phyloP scores from a whole-genome alignment of 2,329 filamentous ascomycete genomes.

The Didymella segeticola region DNA sequence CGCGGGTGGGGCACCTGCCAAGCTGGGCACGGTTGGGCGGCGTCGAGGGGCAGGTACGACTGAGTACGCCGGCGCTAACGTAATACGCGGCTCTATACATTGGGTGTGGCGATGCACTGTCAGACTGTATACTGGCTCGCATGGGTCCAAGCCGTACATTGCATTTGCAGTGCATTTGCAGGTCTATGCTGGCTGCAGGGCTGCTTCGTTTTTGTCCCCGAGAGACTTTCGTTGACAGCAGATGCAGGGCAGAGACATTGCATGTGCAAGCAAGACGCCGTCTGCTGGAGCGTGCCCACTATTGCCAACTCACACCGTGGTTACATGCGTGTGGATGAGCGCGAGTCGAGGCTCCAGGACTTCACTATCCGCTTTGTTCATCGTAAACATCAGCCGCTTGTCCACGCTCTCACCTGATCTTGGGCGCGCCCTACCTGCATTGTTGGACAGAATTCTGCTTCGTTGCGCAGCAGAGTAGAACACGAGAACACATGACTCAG shows the following conservation, averaged over 20 bases:
- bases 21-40: slow-evolving; percentile 24
- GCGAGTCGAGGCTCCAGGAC: background rate
- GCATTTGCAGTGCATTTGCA: slow-evolving; percentile 11
- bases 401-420: background rate
- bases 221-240: background rate
- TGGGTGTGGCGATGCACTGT: slow-evolving; percentile 3
- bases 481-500: background rate
- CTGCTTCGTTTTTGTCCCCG: background rate
- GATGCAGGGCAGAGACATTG: slow-evolving; percentile 14
- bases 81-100: slow-evolving; percentile 2
- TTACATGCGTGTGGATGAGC: background rate
- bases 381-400: background rate
- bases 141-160: slow-evolving; percentile 5
- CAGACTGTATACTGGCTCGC: background rate
- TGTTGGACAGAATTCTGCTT: background rate
- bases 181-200: background rate
- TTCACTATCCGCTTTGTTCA: background rate
- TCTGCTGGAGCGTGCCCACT: background rate
- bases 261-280: background rate
- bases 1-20: slow-evolving; percentile 42
- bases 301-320: slow-evolving; percentile 9
- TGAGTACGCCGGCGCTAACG: slow-evolving; percentile 12
- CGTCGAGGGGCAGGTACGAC: slow-evolving; percentile 15
- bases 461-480: background rate
- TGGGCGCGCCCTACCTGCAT: background rate